These are phyloP conservation scores for Saprolegnia parasitica DNA, from an alignment of 352 stramenopile genomes.

Conservation along the genomic window DNA sequence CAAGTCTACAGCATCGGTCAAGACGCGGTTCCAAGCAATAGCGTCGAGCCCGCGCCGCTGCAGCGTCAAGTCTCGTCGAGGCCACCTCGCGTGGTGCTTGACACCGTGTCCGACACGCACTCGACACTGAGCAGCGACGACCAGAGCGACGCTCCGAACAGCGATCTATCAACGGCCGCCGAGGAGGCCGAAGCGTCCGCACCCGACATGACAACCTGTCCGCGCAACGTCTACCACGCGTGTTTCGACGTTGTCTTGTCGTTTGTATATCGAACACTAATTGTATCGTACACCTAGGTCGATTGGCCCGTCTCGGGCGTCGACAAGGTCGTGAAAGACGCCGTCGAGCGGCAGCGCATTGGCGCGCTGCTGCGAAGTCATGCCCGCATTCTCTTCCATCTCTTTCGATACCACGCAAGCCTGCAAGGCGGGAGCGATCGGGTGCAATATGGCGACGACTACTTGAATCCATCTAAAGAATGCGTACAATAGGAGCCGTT, in stretches of 20 bases:
- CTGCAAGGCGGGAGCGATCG: background rate
- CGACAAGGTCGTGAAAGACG: conserved; percentile 53
- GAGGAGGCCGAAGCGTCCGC: too few species aligned
- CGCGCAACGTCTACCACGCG: conserved; percentile 34
- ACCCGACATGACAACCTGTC: too few species aligned
- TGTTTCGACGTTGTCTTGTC: conserved; percentile 39
- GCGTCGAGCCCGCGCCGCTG: conserved; percentile 34
- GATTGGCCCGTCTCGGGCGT: conserved; percentile 52
- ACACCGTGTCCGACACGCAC: too few species aligned
- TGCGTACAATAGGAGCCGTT: conserved; percentile 32
- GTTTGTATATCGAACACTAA: background rate
- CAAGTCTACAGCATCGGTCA: conserved; percentile 18
- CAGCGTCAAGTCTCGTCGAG: background rate
- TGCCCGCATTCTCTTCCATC: conserved; percentile 59
- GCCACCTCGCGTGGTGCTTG: too few species aligned
- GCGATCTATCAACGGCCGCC: too few species aligned
- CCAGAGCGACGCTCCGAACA: too few species aligned
- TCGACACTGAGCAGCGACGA: too few species aligned
- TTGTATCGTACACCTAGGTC: background rate
- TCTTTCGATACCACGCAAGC: conserved; percentile 55
- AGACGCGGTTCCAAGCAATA: background rate
- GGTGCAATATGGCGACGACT: conserved; percentile 1
- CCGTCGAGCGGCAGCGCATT: conserved; percentile 61
- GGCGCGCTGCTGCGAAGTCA: conserved; percentile 36
- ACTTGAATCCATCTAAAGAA: background rate